A percentile compares a stretch with the other conserved stretches of the same genome.
These are phyloP conservation scores for Brettanomyces anomalus DNA, from an alignment of 805 yeast genomes.

Conservation along the genomic window DNA sequence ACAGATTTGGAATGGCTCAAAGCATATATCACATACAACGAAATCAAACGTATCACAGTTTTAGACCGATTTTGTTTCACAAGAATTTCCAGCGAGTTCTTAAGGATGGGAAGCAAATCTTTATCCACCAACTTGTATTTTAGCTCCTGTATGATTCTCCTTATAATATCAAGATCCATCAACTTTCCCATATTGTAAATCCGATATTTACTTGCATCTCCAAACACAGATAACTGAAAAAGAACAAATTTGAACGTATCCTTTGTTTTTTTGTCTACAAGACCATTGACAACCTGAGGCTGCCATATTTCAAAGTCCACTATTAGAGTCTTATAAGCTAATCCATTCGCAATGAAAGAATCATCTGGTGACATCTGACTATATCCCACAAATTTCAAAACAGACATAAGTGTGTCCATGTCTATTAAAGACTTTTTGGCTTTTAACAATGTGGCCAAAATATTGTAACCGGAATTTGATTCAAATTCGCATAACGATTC, in stretches of 20 bases:
- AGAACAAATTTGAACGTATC: constrained; percentile 45
- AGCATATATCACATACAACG: constrained; percentile 43
- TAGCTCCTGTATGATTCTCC: constrained; percentile 40
- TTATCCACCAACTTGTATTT: constrained; percentile 32
- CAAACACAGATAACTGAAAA: constrained; percentile 49
- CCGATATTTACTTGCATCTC: constrained; percentile 42
- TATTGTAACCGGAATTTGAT: constrained; percentile 48
- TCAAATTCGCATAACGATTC: constrained; percentile 46
- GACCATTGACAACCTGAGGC: constrained; percentile 11
- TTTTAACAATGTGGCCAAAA: constrained; percentile 44
- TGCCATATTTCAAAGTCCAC: constrained; percentile 59
- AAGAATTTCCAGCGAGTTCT: constrained; percentile 31
- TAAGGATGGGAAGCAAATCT: constrained; percentile 28
- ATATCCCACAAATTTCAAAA: constrained; percentile 50
- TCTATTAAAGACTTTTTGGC: constrained; percentile 32
- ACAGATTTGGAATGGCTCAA: constrained; percentile 16
- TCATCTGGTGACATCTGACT: constrained; percentile 39
- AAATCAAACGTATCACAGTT: constrained; percentile 44
- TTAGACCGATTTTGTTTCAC: constrained; percentile 41
- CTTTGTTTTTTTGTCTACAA: constrained; percentile 14
- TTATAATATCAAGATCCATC: constrained; percentile 37
- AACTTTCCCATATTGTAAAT: constrained; percentile 45
- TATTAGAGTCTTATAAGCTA: constrained; percentile 49
- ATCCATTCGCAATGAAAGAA: constrained; percentile 46
- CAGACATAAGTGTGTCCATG: constrained; percentile 37